These are phyloP conservation scores for Phytophthora tubulina DNA, from an alignment of 352 stramenopile species.

Conservation along the genomic window DNA sequence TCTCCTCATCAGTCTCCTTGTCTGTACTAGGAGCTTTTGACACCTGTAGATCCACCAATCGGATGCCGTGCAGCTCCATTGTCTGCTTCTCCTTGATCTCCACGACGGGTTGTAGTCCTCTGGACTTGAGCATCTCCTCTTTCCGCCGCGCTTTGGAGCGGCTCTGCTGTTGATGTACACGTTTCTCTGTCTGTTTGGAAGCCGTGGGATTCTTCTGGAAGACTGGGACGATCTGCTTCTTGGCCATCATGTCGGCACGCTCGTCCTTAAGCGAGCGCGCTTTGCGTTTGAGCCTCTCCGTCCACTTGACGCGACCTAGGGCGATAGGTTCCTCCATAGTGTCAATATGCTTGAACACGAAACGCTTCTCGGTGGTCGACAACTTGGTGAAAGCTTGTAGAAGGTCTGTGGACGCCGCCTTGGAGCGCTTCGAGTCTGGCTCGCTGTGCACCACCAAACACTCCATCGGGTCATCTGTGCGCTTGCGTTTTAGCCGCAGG, in stretches of 20 bases:
- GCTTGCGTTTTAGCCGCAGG: conserved; percentile 85
- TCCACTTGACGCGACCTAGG: conserved; percentile 63
- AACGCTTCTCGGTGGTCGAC: conserved; percentile 72
- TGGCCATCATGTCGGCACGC: conserved; percentile 50
- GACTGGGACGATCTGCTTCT: conserved; percentile 37
- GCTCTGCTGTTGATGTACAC: conserved; percentile 67
- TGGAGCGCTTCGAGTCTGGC: conserved; percentile 35
- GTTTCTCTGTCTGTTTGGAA: conserved; percentile 41
- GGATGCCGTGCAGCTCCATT: conserved; percentile 65
- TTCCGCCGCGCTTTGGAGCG: conserved; percentile 62
- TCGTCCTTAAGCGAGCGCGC: conserved; percentile 69
- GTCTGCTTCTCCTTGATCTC: conserved; percentile 76
- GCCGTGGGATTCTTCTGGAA: conserved; percentile 46
- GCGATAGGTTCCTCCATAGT: conserved; percentile 69
- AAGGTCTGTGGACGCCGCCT: conserved; percentile 39
- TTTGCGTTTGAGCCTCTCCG: conserved; percentile 74
- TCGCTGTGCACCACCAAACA: conserved; percentile 72
- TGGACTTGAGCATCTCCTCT: conserved; percentile 60
- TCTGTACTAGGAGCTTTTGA: conserved; percentile 6
- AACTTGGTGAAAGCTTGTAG: conserved; percentile 71
- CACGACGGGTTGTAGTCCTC: conserved; percentile 48
- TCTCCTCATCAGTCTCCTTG: background rate
- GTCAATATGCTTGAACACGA: conserved; percentile 88
- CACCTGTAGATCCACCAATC: conserved; percentile 71
- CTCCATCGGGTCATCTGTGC: conserved; percentile 82